A percentile compares a stretch with the other conserved stretches of the same genome.
These are phyloP conservation scores for Rhizophagus sp. DNA, from an alignment of 192 early-diverging fungal species.

Conservation along the genomic window DNA sequence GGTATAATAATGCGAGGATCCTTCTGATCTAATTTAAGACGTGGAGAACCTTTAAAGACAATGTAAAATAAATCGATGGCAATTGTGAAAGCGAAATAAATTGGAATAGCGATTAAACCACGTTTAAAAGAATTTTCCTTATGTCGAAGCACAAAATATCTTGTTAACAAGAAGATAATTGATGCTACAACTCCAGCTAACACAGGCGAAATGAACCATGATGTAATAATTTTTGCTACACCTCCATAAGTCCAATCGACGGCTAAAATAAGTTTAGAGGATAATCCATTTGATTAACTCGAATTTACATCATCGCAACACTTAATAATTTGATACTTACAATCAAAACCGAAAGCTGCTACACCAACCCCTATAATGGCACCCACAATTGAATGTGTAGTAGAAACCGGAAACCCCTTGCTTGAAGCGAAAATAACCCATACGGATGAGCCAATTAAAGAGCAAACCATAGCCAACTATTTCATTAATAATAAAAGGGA, in stretches of 20 bases:
- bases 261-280: conserved; percentile 26
- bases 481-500: too few species aligned
- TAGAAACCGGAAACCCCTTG: conserved; percentile 65
- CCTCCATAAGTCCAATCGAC: conserved; percentile 58
- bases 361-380: conserved; percentile 68
- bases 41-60: conserved; percentile 71
- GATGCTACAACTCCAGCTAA: conserved; percentile 60
- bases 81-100: conserved; percentile 71
- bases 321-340: too few species aligned
- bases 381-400: conserved; percentile 75
- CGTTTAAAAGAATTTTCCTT: conserved; percentile 55
- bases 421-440: conserved; percentile 71
- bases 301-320: too few species aligned
- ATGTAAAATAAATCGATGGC: conserved; percentile 69
- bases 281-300: too few species aligned
- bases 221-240: conserved; percentile 56
- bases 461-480: conserved; percentile 69
- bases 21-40: conserved; percentile 41
- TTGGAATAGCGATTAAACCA: conserved; percentile 62
- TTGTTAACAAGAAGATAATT: conserved; percentile 60
- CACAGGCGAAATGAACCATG: conserved; percentile 67
- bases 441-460: conserved; percentile 63
- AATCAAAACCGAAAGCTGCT: conserved; percentile 51
- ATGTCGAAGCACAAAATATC: conserved; percentile 53
- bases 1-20: conserved; percentile 55